phyloP scores from a whole-genome alignment of 2,329 filamentous ascomycete genomes.

The Cordyceps fumosorosea region DNA sequence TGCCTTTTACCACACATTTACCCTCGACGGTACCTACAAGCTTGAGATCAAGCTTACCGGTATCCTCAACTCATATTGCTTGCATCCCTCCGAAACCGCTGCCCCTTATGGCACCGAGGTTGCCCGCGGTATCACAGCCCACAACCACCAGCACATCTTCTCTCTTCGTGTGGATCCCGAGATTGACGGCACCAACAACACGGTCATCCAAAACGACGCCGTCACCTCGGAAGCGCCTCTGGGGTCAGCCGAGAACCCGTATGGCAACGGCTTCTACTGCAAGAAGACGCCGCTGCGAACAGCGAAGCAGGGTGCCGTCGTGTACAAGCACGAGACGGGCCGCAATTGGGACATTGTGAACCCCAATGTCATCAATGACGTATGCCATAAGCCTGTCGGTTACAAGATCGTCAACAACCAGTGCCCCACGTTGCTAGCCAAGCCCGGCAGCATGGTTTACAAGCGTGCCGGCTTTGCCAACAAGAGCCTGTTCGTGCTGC shows the following conservation, averaged over 20 bases:
- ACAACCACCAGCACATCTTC: slow-evolving; percentile 67
- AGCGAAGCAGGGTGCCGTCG: slow-evolving; percentile 18
- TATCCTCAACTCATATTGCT: slow-evolving; percentile 33
- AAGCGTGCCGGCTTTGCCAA: slow-evolving; percentile 35
- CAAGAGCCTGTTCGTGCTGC: slow-evolving; percentile 37
- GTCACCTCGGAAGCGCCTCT: slow-evolving; percentile 53
- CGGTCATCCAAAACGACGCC: slow-evolving; percentile 65
- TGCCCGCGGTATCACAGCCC: slow-evolving; percentile 53
- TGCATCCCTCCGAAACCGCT: slow-evolving; percentile 32
- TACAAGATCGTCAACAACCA: slow-evolving; percentile 39
- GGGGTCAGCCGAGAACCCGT: slow-evolving; percentile 62
- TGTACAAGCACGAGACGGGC: slow-evolving; percentile 23
- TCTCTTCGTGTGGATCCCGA: slow-evolving; percentile 59
- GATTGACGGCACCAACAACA: slow-evolving; percentile 55
- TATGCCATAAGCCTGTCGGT: slow-evolving; percentile 35
- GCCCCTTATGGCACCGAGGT: slow-evolving; percentile 56
- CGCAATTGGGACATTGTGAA: slow-evolving; percentile 42
- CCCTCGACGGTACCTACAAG: slow-evolving; percentile 59
- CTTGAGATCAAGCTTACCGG: slow-evolving; percentile 49
- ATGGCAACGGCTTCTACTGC: slow-evolving; percentile 65
- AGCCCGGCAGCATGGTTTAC: slow-evolving; percentile 32
- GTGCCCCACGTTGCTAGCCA: slow-evolving; percentile 42
- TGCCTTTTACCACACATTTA: slow-evolving; percentile 32
- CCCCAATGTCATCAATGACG: slow-evolving; percentile 31
- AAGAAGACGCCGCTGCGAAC: slow-evolving; percentile 22